Base-by-base conservation (phyloP, 192 early-diverging fungal genomes). In the Coemansia sp. region DNA sequence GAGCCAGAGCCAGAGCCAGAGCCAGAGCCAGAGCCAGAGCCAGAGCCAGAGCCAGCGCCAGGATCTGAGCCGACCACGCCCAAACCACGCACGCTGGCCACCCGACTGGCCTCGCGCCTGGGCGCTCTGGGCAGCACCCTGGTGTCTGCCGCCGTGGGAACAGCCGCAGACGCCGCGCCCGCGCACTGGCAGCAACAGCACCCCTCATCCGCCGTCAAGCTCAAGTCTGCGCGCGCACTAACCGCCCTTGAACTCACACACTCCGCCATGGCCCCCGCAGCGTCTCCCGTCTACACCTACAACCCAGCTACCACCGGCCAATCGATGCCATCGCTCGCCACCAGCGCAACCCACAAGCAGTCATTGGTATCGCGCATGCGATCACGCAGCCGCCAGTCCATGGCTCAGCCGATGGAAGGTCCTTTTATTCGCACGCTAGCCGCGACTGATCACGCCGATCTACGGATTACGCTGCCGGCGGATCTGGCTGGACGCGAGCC, bases 391-490 rank as follows among this genome's bases (percentile, higher is more conserved):
- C 55, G 32, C 55, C 32, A 32, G 55, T 17, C 28, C 2, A 28
- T 35, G 32, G 1, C 55, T 8, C 20, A 28, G 22, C 22, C 22
- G 22, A 28, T 28, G 22, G 22, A 28, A 28, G 22, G 22, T 28
- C 22, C 22, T 28, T 28, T 28, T 28, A 28, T 28, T 12, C 79
- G 79, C 51, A 32, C 20, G n/a, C 65, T 82, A 1, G 63, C 65
- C 7, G 68, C 62, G 0, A 8, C 64, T 3, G 80, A 74, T 5
- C 48, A 70, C 14, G 6, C 63, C 2, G 51, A 68, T 51, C 38
- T 43, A 2, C 71, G 79, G 38, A 74, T 83, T 18, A 4, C 59
- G n/a, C 59, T 84, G 33, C 76, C 76, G 4, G 37, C 20, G 32
- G 72, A 71, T 32, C 70, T 84, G 0, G 17, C 73, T 28, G 22